These are phyloP conservation scores for Pichia deserticola DNA, from an alignment of 805 yeast genomes.

Conservation along the genomic window DNA sequence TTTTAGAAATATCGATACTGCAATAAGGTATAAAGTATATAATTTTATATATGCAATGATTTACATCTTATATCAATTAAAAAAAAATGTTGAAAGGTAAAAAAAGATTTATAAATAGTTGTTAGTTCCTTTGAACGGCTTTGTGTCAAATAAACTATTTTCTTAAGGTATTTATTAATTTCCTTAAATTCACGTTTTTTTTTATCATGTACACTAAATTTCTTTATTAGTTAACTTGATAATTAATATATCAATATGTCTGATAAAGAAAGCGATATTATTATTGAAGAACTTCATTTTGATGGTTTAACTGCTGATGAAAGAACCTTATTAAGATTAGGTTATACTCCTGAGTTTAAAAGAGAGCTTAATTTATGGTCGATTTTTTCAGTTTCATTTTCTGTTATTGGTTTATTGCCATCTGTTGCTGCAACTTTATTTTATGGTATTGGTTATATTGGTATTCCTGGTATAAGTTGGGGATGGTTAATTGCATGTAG, in stretches of 20 bases:
- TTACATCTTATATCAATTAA: too few species aligned
- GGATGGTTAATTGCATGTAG: constrained; percentile 46
- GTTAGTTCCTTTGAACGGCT: too few species aligned
- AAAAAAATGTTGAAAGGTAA: too few species aligned
- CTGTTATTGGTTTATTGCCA: constrained; percentile 56
- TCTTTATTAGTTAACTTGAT: too few species aligned
- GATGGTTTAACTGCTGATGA: constrained; percentile 1
- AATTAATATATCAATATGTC: not conserved
- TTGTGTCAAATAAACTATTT: too few species aligned
- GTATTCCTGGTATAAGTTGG: constrained; percentile 59
- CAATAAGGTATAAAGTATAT: too few species aligned
- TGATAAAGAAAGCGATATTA: not conserved
- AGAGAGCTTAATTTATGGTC: constrained; percentile 48
- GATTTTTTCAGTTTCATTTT: constrained; percentile 36
- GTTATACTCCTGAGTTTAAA: constrained; percentile 52
- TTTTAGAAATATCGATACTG: too few species aligned
- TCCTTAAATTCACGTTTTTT: too few species aligned
- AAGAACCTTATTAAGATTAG: constrained; percentile 34
- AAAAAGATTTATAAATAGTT: too few species aligned
- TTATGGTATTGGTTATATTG: constrained; percentile 52
- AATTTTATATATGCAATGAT: too few species aligned
- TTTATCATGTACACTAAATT: too few species aligned
- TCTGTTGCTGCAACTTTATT: constrained; percentile 56
- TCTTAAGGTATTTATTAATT: too few species aligned
- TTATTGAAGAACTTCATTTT: not conserved